These are phyloP conservation scores for Filosporella fistucella DNA, from an alignment of 495 filamentous ascomycete species.

Conservation along the genomic window DNA sequence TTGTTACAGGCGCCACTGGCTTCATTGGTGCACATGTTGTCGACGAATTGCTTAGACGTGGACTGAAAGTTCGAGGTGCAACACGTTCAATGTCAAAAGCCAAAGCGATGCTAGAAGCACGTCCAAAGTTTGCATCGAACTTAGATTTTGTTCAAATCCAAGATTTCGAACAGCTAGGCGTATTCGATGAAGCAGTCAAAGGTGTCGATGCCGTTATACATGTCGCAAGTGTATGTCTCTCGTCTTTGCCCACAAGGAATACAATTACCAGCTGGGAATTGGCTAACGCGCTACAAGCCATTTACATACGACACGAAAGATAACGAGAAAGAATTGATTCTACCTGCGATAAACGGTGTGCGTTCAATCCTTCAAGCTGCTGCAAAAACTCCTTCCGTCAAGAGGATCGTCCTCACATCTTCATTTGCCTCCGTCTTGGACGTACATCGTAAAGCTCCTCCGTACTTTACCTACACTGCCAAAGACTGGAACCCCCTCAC, in stretches of 20 bases:
- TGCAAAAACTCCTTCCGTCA: conserved; percentile 17
- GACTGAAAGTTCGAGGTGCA: conserved; percentile 36
- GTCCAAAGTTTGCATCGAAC: conserved; percentile 23
- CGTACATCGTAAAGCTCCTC: no score
- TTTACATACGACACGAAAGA: no score
- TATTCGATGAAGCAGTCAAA: conserved; percentile 40
- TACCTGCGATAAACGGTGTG: conserved; percentile 35
- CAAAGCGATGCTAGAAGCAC: conserved; percentile 24
- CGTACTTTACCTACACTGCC: conserved; percentile 17
- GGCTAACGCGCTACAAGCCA: no score
- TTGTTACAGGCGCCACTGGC: conserved; percentile 13
- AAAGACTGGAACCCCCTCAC: conserved; percentile 16
- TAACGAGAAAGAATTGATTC: conserved; percentile 28
- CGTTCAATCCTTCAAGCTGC: conserved; percentile 34
- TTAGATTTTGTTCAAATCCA: conserved; percentile 40
- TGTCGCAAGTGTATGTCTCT: conserved; percentile 28
- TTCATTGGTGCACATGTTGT: conserved; percentile 16
- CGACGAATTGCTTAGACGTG: conserved; percentile 11
- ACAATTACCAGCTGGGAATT: no score
- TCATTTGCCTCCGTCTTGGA: conserved; percentile 32
- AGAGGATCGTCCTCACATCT: not conserved
- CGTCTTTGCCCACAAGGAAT: conserved; percentile 15
- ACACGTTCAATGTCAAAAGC: conserved; percentile 35
- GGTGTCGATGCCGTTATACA: conserved; percentile 46
- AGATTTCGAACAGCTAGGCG: conserved; percentile 36